Evolutionary conservation across 495 filamentous ascomycete genomes (phyloP), one percentile per base, ranked within the genome.

Genomic region (Lasiosphaeria ovina): DNA sequence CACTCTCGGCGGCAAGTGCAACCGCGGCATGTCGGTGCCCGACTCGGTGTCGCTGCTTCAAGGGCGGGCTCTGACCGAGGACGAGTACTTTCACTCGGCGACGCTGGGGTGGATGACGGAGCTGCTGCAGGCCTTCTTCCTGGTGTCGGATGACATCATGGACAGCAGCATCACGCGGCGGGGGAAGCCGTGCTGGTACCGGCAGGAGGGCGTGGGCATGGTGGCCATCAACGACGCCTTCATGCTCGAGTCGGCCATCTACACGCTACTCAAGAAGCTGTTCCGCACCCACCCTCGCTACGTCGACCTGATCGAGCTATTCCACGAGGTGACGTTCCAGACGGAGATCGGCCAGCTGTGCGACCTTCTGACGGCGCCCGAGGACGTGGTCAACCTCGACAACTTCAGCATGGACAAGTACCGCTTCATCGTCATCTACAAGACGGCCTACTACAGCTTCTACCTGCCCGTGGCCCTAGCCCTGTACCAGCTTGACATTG

Each of bases 131-230:
- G 93, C 94, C 59, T 97, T 96, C 85, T 98, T 98, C 84, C 85
- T 98, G 54, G 94, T 98, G 66, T 92, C 91, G 62, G 94, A 98
- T 76, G 94, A 98, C 76, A 96, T 98, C 66, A 98, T 98, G 94
- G 94, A 98, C 79, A 72, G 81, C 67, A 93, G 89, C 63, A 92
- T 94, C 75, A 98, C 94, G 45, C 90, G 94, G 44, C 91, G 94
- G 62, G 91, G 92, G 57, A 83, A 86, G 74, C 92, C 94, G 3
- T 98, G 94, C 81, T 98, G 94, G 94, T 98, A 96, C 79, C 85
- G 85, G 51, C 83, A 91, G 54, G 85, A 90, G 38, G 82, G 86
- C 35, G 94, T 98, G 31, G 92, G 93, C 66, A 89, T 91, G 84
- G 81, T 97, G 67, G 95, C 94, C 69, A 97, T 98, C 81, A 98